Evolutionary conservation across 2,329 filamentous ascomycete genomes (phyloP).

Genomic region (Fonsecaea pedrosoi): DNA sequence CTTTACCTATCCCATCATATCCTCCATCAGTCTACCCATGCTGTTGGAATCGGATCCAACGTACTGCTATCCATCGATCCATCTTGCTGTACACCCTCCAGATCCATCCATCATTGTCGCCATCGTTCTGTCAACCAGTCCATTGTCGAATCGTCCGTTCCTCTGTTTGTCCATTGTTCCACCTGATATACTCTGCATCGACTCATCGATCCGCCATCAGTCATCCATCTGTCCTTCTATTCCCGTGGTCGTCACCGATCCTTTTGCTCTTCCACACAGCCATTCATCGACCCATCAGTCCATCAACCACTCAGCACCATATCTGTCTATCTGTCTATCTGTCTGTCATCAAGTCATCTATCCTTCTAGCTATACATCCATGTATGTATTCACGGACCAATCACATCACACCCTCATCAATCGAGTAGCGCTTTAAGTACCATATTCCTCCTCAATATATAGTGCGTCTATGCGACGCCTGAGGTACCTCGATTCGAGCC

Average conservation of each 20-base stretch:
- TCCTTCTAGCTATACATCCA: neutral
- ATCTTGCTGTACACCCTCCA: neutral
- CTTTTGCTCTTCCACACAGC: neutral
- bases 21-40: neutral
- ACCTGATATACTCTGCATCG: neutral
- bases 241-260: neutral
- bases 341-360: neutral
- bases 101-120: neutral
- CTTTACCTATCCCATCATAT: neutral
- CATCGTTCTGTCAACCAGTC: too few species aligned
- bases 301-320: neutral
- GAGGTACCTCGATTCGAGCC: neutral
- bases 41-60: neutral
- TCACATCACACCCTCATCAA: neutral
- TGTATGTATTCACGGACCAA: neutral
- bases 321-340: neutral
- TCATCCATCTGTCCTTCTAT: neutral
- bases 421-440: neutral
- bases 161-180: too few species aligned
- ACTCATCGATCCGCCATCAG: neutral
- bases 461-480: neutral
- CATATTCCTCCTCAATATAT: neutral
- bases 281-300: neutral
- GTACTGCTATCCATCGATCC: neutral
- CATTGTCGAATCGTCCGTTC: too few species aligned